Base-by-base conservation (phyloP, 2,329 filamentous ascomycete genomes). In the Pseudogymnoascus sp. region DNA sequence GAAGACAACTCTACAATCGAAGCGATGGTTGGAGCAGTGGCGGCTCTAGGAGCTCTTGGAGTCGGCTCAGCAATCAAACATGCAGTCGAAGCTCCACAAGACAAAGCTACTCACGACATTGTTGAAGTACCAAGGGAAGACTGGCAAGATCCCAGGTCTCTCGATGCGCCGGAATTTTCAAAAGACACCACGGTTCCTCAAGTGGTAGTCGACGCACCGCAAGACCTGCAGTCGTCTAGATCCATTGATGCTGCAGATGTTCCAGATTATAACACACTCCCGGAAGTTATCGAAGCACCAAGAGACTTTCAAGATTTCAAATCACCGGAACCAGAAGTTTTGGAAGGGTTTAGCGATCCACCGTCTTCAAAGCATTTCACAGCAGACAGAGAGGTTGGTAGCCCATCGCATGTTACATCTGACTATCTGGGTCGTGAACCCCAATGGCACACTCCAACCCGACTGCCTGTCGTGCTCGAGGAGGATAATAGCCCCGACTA, bases 391-490 rank as follows among this genome's bases (percentile, higher is more conserved):
- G 49, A 55, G 29, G 33, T 55, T 21, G 7, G 49, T 21, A 35
- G 29, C 11, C 49, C 29, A 10, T 55, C 49, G 49, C 49, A 33
- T 33, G 49, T 12, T 55, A 19, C 49, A 55, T 55, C 49, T 55
- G 49, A 55, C 49, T 55, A 55, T 21, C n/a, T 55, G 29, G 33
- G 29, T 19, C 49, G 29, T 33, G 49, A 55, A 55, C 49, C 49
- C 19, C 49, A 33, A 33, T 55, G 49, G 49, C 29, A 55, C n/a
- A 61, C 41, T 58, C 41, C 60, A 31, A 23, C 16, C 39, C 39
- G 37, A n/a, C 60, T 61, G 3, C 60, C 60, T 33, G 60, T 33
- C 16, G 60, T 61, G 16, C 29, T 31, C 39, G 41, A 61, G 19
- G 60, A 61, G 39, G 41, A 61, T 29, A 55, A 61, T 29, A 55